Evolutionary conservation across 257 asterid genomes (phyloP).

Genomic region (Gynochthodes officinalis): DNA sequence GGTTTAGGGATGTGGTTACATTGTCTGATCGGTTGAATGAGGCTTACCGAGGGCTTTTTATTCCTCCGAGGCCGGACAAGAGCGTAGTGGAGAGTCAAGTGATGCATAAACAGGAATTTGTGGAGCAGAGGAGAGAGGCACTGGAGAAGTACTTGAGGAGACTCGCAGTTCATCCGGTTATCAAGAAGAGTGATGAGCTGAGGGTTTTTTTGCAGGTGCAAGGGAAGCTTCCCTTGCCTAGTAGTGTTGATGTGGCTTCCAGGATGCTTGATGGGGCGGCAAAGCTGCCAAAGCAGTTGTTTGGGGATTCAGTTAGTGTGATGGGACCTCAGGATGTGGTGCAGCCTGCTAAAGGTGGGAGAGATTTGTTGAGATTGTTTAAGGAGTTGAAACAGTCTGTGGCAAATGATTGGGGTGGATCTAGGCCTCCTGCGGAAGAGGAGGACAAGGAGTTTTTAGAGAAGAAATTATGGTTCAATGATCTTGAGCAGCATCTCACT

Average conservation of each 20-base stretch:
- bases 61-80: conserved; percentile 94
- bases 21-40: conserved; percentile 82
- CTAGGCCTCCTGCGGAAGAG: conserved; percentile 65
- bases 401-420: conserved; percentile 79
- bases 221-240: conserved; percentile 77
- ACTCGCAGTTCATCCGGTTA: conserved; percentile 71
- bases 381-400: conserved; percentile 95
- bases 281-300: conserved; percentile 83
- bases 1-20: conserved; percentile 83
- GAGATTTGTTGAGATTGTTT: conserved; percentile 85
- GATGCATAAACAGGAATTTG: conserved; percentile 96
- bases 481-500: conserved; percentile 82
- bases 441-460: conserved; percentile 85
- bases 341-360: conserved; percentile 89
- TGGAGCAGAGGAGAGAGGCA: conserved; percentile 90
- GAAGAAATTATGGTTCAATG: conserved; percentile 67
- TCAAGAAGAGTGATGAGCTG: conserved; percentile 79
- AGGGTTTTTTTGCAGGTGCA: conserved; percentile 85
- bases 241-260: conserved; percentile 70
- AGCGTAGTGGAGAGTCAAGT: conserved; percentile 93
- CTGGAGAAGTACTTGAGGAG: conserved; percentile 82
- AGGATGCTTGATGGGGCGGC: conserved; percentile 94
- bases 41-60: conserved; percentile 70
- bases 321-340: conserved; percentile 82
- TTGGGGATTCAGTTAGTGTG: conserved; percentile 69